A percentile compares a stretch with the other conserved stretches of the same genome.
Evolutionary conservation across 495 filamentous ascomycete genomes (phyloP).

Genomic region (Penicillium lividum): DNA sequence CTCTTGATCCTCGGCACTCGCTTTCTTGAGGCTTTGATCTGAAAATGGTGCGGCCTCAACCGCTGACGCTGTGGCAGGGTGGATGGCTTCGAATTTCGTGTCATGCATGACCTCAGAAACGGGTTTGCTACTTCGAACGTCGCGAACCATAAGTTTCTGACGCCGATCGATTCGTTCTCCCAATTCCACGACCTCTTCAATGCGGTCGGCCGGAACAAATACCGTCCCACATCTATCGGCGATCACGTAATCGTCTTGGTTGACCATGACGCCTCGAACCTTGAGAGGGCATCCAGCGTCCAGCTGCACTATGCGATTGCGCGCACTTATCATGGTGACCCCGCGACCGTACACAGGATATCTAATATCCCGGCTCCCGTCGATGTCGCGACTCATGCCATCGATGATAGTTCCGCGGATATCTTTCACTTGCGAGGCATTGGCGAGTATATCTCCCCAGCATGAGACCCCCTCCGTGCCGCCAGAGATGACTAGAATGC

Average conservation of each 20-base stretch:
- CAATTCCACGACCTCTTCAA: conserved; percentile 19
- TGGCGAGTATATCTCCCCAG: conserved; percentile 28
- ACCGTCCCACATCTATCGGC: conserved; percentile 24
- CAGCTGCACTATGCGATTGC: conserved; percentile 21
- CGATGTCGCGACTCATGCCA: conserved; percentile 27
- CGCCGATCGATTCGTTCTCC: conserved; percentile 19
- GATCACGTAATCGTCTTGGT: conserved; percentile 26
- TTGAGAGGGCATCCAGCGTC: conserved; percentile 17
- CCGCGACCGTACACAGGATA: conserved; percentile 28
- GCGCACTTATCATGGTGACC: conserved; percentile 23
- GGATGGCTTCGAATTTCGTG: conserved; percentile 23
- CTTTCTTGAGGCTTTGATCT: conserved; percentile 11
- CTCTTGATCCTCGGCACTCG: conserved; percentile 21
- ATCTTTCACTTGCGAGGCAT: conserved; percentile 19
- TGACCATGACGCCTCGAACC: conserved; percentile 20
- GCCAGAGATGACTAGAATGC: conserved; percentile 25
- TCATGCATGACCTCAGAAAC: conserved; percentile 28
- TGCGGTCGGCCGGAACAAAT: conserved; percentile 17
- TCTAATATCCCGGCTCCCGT: conserved; percentile 16
- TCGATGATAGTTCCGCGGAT: conserved; percentile 30
- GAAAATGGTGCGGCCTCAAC: neutral
- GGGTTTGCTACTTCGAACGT: conserved; percentile 16
- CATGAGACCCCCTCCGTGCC: conserved; percentile 22
- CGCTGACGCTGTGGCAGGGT: neutral
- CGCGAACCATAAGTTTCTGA: conserved; percentile 20